Conservation (phyloP, 2,329 filamentous ascomycete genomes). For the Penicillium sp. region DNA sequence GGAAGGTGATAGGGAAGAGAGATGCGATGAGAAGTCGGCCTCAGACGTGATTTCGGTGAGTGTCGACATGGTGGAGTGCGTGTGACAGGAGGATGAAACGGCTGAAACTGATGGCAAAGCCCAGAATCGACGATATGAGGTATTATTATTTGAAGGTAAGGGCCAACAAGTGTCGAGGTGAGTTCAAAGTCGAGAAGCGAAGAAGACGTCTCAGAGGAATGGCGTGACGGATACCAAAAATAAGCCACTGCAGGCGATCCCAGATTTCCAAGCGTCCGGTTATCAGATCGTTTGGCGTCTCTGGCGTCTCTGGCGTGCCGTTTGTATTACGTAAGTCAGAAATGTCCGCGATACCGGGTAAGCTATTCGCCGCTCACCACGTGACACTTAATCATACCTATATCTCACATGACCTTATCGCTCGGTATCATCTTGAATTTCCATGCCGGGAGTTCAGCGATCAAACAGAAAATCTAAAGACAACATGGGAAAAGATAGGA, state of each 20-base stretch:
- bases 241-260: constrained; percentile 16
- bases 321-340: not conserved
- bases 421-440: constrained; percentile 16
- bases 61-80: constrained; percentile 62
- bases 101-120: not conserved
- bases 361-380: not conserved
- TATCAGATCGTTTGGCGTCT: constrained; percentile 31
- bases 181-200: constrained; percentile 3
- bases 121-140: not conserved
- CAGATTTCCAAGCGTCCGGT: constrained; percentile 21
- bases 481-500: constrained; percentile 26
- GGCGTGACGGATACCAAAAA: constrained; percentile 18
- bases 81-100: not conserved
- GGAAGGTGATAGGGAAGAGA: constrained; percentile 63
- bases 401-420: not conserved
- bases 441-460: not conserved
- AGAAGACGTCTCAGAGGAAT: constrained; percentile 18
- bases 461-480: not conserved
- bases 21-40: constrained; percentile 67
- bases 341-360: not conserved
- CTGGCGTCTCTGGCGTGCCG: not conserved
- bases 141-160: not conserved
- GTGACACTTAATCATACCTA: rapidly evolving
- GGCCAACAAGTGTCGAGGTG: not conserved
- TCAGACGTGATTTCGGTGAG: constrained; percentile 75